Percentiles rank a stretch among this genome's conserved stretches.
Evolutionary conservation across 2,329 filamentous ascomycete genomes (phyloP).

Genomic region (Cordyceps javanica): DNA sequence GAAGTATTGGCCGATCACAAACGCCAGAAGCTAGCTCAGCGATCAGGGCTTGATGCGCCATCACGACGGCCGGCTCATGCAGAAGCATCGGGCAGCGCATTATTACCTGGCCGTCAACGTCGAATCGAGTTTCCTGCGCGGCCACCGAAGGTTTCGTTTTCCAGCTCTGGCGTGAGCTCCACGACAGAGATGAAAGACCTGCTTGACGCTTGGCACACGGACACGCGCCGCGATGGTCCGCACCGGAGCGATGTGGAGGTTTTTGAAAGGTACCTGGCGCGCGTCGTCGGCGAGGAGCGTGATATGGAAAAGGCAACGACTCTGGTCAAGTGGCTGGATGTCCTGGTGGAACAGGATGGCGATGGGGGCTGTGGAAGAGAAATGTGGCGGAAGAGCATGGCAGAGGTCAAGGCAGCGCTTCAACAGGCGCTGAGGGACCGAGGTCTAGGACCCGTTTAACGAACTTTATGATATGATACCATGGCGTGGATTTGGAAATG

Average conservation of each 20-base stretch:
- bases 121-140: conserved; percentile 40
- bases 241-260: conserved; percentile 72
- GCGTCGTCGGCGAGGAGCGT: conserved; percentile 68
- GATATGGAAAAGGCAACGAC: conserved; percentile 70
- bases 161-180: conserved; percentile 34
- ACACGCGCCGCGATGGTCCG: conserved; percentile 68
- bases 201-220: conserved; percentile 67
- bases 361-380: conserved; percentile 30
- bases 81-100: conserved; percentile 15
- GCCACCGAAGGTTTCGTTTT: conserved; percentile 42
- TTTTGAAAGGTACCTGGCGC: conserved; percentile 63
- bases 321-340: conserved; percentile 61
- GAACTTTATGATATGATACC: conserved; percentile 34
- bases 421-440: conserved; percentile 50
- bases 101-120: conserved; percentile 29
- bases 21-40: conserved; percentile 50
- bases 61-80: conserved; percentile 21
- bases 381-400: conserved; percentile 41
- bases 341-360: conserved; percentile 46
- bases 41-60: conserved; percentile 40
- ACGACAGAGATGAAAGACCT: conserved; percentile 63
- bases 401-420: conserved; percentile 41
- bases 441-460: conserved; percentile 46
- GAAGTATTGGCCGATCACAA: conserved; percentile 73
- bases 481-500: background rate